Percentiles rank a stretch among this genome's conserved stretches.
These are phyloP conservation scores for Clarireedia paspali DNA, from an alignment of 2,329 filamentous ascomycete species.

Conservation along the genomic window DNA sequence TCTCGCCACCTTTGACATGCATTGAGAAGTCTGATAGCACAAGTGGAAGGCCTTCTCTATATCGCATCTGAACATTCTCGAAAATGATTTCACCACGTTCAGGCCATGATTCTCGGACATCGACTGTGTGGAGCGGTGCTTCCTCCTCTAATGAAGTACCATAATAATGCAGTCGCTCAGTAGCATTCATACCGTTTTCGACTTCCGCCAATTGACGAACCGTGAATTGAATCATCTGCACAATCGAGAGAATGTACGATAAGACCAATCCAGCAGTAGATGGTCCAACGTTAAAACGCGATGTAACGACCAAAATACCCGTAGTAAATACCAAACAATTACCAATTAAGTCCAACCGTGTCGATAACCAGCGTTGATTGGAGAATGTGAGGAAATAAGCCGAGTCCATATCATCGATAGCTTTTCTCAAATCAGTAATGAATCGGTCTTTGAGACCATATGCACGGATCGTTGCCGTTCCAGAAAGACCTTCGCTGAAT, in stretches of 20 bases:
- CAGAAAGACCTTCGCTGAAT: slow-evolving; percentile 82
- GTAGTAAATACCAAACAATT: slow-evolving; percentile 79
- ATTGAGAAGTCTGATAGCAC: slow-evolving; percentile 65
- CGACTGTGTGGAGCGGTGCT: slow-evolving; percentile 68
- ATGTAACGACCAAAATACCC: slow-evolving; percentile 86
- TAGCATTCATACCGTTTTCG: slow-evolving; percentile 96
- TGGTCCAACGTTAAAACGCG: slow-evolving; percentile 75
- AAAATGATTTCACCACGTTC: slow-evolving; percentile 77
- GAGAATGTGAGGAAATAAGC: slow-evolving; percentile 94
- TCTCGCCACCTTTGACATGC: slow-evolving; percentile 67
- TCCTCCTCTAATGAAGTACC: slow-evolving; percentile 82
- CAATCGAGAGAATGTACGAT: slow-evolving; percentile 87
- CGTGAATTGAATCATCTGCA: slow-evolving; percentile 93
- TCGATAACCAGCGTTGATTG: slow-evolving; percentile 88
- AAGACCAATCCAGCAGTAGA: slow-evolving; percentile 83
- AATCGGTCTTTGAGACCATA: slow-evolving; percentile 79
- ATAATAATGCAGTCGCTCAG: slow-evolving; percentile 87
- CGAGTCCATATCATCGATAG: slow-evolving; percentile 86
- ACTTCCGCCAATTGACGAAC: slow-evolving; percentile 91
- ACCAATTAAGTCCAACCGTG: slow-evolving; percentile 78
- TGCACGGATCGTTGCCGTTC: slow-evolving; percentile 77
- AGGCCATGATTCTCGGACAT: slow-evolving; percentile 73
- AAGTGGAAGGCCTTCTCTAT: slow-evolving; percentile 62
- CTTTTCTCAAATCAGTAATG: slow-evolving; percentile 55
- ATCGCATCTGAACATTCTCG: slow-evolving; percentile 70